Evolutionary conservation across 129 eudicot genomes (phyloP).

Genomic region (Saussurea involucrata): DNA sequence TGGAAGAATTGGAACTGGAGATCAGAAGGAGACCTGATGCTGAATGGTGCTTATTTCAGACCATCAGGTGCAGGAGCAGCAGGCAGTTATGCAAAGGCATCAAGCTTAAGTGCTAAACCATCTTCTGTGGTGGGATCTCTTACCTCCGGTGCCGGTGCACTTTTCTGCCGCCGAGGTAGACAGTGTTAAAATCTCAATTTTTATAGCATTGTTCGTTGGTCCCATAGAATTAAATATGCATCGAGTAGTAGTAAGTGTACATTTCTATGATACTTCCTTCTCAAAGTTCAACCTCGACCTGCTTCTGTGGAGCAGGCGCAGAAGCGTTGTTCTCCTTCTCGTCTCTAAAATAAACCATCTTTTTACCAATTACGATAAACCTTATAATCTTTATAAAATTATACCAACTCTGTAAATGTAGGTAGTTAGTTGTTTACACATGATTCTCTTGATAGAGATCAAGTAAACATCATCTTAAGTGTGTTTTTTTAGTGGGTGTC

Average conservation of each 20-base stretch:
- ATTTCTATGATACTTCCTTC: constrained; percentile 9
- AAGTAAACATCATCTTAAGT: constrained; percentile 5
- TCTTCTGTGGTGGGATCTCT: constrained; percentile 72
- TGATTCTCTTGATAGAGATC: constrained; percentile 8
- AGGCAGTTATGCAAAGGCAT: constrained; percentile 81
- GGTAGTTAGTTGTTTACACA: constrained; percentile 6
- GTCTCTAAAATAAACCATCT: background rate
- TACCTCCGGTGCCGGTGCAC: constrained; percentile 79
- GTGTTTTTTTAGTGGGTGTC: background rate
- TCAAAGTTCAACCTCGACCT: constrained; percentile 67
- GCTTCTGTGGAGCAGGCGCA: constrained; percentile 45
- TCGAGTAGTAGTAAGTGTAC: constrained; percentile 11
- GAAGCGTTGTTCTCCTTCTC: constrained; percentile 65
- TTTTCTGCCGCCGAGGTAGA: constrained; percentile 56
- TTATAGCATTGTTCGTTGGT: background rate
- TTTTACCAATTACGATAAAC: background rate
- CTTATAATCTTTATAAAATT: background rate
- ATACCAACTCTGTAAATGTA: constrained; percentile 18
- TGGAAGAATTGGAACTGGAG: constrained; percentile 94
- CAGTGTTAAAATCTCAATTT: constrained; percentile 41
- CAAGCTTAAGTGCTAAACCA: constrained; percentile 92
- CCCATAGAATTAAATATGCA: constrained; percentile 17
- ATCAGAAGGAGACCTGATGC: constrained; percentile 75
- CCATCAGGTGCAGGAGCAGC: constrained; percentile 79
- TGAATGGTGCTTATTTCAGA: constrained; percentile 82